Percentiles rank a stretch among this genome's conserved stretches.
These are phyloP conservation scores for Scutellaria baicalensis DNA, from an alignment of 257 asterid genomes.

Conservation along the genomic window DNA sequence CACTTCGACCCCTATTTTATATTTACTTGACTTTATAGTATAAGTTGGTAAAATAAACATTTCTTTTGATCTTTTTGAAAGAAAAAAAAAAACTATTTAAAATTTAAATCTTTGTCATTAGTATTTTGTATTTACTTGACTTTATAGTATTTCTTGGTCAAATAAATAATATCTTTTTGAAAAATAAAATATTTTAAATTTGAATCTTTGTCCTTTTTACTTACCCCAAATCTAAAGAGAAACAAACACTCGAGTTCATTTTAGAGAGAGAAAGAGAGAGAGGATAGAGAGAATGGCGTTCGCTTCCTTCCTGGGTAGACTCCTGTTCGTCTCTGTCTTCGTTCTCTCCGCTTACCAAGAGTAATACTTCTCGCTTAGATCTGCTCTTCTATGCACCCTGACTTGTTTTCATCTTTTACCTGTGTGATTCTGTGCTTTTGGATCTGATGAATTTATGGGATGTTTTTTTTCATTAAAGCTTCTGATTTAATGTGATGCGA, in stretches of 20 bases:
- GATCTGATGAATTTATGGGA: conserved; percentile 31
- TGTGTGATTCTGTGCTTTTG: conserved; percentile 16
- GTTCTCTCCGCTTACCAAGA: conserved; percentile 86
- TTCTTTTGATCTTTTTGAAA: too few species aligned
- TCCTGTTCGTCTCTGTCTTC: conserved; percentile 86
- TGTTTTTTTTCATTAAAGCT: neutral
- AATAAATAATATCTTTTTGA: too few species aligned
- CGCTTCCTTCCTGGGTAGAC: conserved; percentile 65
- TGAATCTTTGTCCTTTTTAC: conserved; percentile 20
- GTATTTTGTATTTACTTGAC: too few species aligned
- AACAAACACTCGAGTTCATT: neutral
- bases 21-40: too few species aligned
- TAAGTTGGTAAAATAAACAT: too few species aligned
- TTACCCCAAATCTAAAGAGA: conserved; percentile 18
- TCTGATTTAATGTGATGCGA: neutral
- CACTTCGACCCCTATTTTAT: too few species aligned
- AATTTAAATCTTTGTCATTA: too few species aligned
- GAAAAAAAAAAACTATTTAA: too few species aligned
- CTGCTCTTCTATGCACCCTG: conserved; percentile 22
- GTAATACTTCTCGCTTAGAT: conserved; percentile 53
- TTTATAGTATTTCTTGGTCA: too few species aligned
- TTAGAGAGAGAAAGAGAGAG: conserved; percentile 20
- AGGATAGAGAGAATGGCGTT: conserved; percentile 51
- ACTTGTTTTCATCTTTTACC: neutral
- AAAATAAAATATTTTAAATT: too few species aligned